phyloP scores from a whole-genome alignment of 2,329 filamentous ascomycete genomes.

The Xylariaceae sp. region DNA sequence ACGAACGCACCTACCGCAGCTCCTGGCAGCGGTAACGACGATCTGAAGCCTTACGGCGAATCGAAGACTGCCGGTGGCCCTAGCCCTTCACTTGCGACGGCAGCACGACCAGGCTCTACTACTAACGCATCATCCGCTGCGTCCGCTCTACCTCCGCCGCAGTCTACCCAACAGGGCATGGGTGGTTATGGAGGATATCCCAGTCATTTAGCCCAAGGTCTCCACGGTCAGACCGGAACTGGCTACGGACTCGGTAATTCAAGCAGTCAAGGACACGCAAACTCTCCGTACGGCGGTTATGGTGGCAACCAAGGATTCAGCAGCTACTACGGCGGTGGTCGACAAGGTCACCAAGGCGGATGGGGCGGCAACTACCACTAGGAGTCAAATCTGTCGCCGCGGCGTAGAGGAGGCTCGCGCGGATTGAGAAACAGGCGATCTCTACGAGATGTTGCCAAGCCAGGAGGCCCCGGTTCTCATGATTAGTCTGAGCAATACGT shows the following conservation, averaged over 20 bases:
- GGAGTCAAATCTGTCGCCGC: slow-evolving; percentile 21
- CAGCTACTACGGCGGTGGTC: slow-evolving; percentile 41
- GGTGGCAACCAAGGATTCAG: slow-evolving; percentile 44
- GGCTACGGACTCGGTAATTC: slow-evolving; percentile 51
- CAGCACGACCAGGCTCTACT: slow-evolving; percentile 54
- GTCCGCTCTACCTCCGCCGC: slow-evolving; percentile 50
- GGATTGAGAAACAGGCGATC: slow-evolving; percentile 17
- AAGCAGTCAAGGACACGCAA: slow-evolving; percentile 48
- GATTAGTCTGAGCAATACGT: slow-evolving; percentile 21
- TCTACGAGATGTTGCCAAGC: slow-evolving; percentile 12
- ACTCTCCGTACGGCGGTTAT: slow-evolving; percentile 50
- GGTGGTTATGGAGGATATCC: slow-evolving; percentile 53
- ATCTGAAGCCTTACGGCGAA: slow-evolving; percentile 56
- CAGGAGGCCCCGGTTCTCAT: slow-evolving; percentile 22
- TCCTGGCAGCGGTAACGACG: slow-evolving; percentile 42
- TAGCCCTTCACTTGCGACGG: slow-evolving; percentile 51
- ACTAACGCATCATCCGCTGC: slow-evolving; percentile 49
- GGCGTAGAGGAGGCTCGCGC: slow-evolving; percentile 18
- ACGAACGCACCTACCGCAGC: slow-evolving; percentile 43
- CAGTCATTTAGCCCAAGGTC: slow-evolving; percentile 47
- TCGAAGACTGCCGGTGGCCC: slow-evolving; percentile 50
- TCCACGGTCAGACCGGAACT: slow-evolving; percentile 45
- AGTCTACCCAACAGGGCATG: slow-evolving; percentile 50
- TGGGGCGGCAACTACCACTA: slow-evolving; percentile 57
- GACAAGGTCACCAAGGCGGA: slow-evolving; percentile 47